Evolutionary conservation across 2,329 filamentous ascomycete species (phyloP), one percentile per base, ranked within the genome.

Genomic region (Aureobasidium sp.): DNA sequence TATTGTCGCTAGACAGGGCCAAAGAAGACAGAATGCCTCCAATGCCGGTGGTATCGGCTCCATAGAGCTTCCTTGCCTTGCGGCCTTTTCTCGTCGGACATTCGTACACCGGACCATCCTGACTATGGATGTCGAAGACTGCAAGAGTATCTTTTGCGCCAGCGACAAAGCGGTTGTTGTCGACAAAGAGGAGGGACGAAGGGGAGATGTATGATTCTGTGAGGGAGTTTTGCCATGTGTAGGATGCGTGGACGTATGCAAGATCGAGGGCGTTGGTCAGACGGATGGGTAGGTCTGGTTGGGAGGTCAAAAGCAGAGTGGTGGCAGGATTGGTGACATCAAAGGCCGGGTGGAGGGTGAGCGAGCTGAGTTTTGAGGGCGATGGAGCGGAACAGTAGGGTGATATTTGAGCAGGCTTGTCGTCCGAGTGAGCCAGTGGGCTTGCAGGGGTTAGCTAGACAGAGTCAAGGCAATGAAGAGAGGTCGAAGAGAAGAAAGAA

Each of bases 151-250:
- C 80, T 42, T 80, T 75, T 2, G 77, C 77, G n/a, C 84, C 84
- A 5, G 83, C 82, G 56, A 87, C 72, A 71, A 87, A 87, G 63
- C 74, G 73, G 0, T 74, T 75, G 11, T 81, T 80, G 9, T 76
- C 71, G 4, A 74, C 68, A 69, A 84, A 87, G n/a, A 78, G 67
- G 3, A 87, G 76, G 31, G 80, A 82, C 66, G 82, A 75, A 0
- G 84, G 81, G 1, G 79, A 75, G 37, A 80, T 80, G 67, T 82
- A 82, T 14, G 75, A 78, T 72, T 87, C 85, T 2, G 82, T 86
- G 25, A 76, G 79, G 5, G 77, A 73, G 63, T 81, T 77, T 56
- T 85, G 72, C 44, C 84, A 73, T 3, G 80, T 81, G 70, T 87
- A 87, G 14, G 75, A 78, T 4, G 79, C 79, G 34, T 83, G 67